Evolutionary conservation across 75 land plant species (phyloP).

Genomic region (Selaginella tamariscina): DNA sequence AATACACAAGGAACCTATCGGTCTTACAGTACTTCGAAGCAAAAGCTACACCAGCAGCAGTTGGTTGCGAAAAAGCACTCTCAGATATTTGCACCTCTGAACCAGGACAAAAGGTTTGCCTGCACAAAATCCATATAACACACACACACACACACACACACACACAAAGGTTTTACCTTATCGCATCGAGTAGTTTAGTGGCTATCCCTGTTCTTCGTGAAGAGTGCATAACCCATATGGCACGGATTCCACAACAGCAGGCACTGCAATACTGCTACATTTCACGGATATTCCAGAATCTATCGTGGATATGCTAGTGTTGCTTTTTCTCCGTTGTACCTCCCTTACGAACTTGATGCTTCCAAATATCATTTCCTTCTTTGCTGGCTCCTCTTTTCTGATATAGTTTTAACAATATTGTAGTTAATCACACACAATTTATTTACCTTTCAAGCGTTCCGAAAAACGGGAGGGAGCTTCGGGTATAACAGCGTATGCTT

Average conservation of each 20-base stretch:
- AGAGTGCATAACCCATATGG: conserved; percentile 65
- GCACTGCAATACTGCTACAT: conserved; percentile 45
- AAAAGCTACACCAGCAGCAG: conserved; percentile 51
- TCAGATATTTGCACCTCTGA: conserved; percentile 34
- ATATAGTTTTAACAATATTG: too few relatives aligned
- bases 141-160: too few relatives aligned
- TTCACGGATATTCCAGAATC: conserved; percentile 24
- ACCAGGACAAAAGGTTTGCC: conserved; percentile 10
- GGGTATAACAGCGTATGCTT: conserved; percentile 29
- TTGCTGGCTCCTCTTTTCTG: too few relatives aligned
- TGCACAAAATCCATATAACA: background rate
- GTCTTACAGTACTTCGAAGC: conserved; percentile 43
- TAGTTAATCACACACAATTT: too few relatives aligned
- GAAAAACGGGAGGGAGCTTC: too few relatives aligned
- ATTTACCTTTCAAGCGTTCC: too few relatives aligned
- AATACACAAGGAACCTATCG: conserved; percentile 45
- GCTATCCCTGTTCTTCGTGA: conserved; percentile 68
- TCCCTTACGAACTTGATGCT: conserved; percentile 43
- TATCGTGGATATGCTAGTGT: background rate
- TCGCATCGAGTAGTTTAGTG: conserved; percentile 57
- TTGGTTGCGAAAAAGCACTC: conserved; percentile 74
- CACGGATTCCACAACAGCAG: conserved; percentile 76
- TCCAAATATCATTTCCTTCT: conserved; percentile 40
- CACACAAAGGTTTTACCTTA: conserved; percentile 45
- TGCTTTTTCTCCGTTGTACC: conserved; percentile 14